phyloP scores from a whole-genome alignment of 1,284 basidiomycete species.

The Ganoderma resinaceum region DNA sequence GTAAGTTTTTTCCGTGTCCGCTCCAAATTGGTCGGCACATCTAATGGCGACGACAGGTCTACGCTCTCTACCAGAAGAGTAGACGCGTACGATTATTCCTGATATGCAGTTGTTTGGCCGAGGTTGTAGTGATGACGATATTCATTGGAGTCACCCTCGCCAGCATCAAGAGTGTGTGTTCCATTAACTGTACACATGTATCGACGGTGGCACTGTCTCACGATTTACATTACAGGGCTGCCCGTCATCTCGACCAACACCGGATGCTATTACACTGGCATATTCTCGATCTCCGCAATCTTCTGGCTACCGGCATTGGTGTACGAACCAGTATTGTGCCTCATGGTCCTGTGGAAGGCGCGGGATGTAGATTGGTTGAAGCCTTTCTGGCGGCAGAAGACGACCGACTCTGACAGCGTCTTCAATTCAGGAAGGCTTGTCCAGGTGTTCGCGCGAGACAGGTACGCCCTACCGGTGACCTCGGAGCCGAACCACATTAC shows the following conservation, averaged over 20 bases:
- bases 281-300: conserved; percentile 33
- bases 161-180: conserved; percentile 26
- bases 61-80: conserved; percentile 36
- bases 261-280: conserved; percentile 36
- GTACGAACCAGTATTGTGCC: conserved; percentile 36
- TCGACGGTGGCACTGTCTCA: neutral
- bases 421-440: neutral
- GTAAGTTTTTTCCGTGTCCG: neutral
- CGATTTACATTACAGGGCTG: conserved; percentile 23
- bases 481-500: neutral
- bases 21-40: neutral
- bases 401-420: neutral
- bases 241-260: conserved; percentile 37
- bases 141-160: conserved; percentile 35
- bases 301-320: conserved; percentile 39
- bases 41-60: conserved; percentile 28
- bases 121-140: conserved; percentile 32
- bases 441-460: conserved; percentile 4
- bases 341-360: conserved; percentile 37
- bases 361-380: conserved; percentile 15
- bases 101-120: conserved; percentile 25
- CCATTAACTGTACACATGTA: neutral
- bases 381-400: neutral
- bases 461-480: neutral
- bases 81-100: conserved; percentile 29